Base-by-base conservation (phyloP, 1,284 basidiomycete species). In the Clitocybe nebularis region DNA sequence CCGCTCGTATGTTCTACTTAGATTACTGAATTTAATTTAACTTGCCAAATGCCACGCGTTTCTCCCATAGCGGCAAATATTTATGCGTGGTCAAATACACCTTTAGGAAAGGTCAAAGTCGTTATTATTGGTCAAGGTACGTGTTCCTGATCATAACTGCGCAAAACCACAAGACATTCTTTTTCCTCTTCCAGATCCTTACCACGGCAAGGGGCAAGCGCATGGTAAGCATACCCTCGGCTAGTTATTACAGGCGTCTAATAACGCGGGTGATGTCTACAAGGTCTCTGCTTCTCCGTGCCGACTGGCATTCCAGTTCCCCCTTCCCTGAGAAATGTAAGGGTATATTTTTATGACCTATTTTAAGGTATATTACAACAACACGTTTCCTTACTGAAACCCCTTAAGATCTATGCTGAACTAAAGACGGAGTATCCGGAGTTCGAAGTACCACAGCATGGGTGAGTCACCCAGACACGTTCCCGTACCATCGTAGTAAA, bases 331-430 rank as follows among this genome's bases (percentile, higher is more conserved):
- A 71, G 72, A 51, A 94, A 93, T 61, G 85, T 85, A 58, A 59
- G 75, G n/a, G n/a, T n/a, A n/a, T n/a, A n/a, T 25, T 33, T 22
- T 45, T 41, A 44, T 32, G 46, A 43, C 46, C 24, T 47, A 36
- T 23, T 21, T 23, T 26, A 20, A 45, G 43, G 36, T 35, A 26
- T 34, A 29, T 39, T 37, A 26, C 22, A 30, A 32, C 26, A 37
- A 23, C 35, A 16, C 34, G n/a, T 21, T 20, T 39, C 24, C 38
- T 35, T 36, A 26, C 40, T 13, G 44, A 36, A 47, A 45, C 46
- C 28, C 39, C n/a, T n/a, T n/a, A 48, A 87, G 81, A 97, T 97
- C 60, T 98, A 94, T 69, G 77, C 81, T 52, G 90, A 98, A 70
- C 78, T 98, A 56, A 78, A 79, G 50, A 65, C 77, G 37, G 90